A percentile compares a stretch with the other conserved stretches of the same genome.
phyloP scores from a whole-genome alignment of 331 rosid genomes.

The Ulmus americana region DNA sequence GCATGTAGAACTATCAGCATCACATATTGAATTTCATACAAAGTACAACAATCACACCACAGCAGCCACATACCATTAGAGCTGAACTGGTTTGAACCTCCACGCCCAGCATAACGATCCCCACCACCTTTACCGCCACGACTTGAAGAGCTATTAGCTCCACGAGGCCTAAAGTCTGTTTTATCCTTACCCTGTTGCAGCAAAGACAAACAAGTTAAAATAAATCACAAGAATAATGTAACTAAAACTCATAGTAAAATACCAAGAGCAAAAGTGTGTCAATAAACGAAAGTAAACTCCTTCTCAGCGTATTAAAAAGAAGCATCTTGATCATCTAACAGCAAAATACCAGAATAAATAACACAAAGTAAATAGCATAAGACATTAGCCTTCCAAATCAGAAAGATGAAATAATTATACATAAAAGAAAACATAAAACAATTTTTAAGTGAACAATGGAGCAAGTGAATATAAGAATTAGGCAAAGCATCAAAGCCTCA shows the following conservation, averaged over 20 bases:
- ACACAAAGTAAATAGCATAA: neutral
- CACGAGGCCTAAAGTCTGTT: slow-evolving; percentile 64
- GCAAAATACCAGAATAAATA: neutral
- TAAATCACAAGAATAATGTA: neutral
- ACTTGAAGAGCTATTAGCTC: slow-evolving; percentile 38
- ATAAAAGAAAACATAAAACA: neutral
- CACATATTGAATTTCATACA: neutral
- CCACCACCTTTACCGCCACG: slow-evolving; percentile 46
- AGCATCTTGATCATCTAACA: neutral
- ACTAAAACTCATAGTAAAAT: neutral
- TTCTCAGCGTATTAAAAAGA: neutral
- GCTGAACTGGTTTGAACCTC: slow-evolving; percentile 46
- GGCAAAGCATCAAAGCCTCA: neutral
- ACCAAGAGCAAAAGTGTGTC: slow-evolving; percentile 4
- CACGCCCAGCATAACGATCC: slow-evolving; percentile 71
- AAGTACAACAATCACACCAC: slow-evolving; percentile 9
- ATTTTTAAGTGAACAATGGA: neutral
- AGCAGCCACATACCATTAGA: slow-evolving; percentile 47
- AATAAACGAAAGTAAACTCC: slow-evolving; percentile 10
- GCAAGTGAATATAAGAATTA: neutral
- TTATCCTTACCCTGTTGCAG: slow-evolving; percentile 57
- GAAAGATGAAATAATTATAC: neutral
- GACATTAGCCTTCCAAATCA: neutral
- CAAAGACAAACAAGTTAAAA: slow-evolving; percentile 10
- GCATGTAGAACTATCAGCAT: neutral